Conservation (phyloP, 2,329 filamentous ascomycete genomes). For the Daldinia sp. region DNA sequence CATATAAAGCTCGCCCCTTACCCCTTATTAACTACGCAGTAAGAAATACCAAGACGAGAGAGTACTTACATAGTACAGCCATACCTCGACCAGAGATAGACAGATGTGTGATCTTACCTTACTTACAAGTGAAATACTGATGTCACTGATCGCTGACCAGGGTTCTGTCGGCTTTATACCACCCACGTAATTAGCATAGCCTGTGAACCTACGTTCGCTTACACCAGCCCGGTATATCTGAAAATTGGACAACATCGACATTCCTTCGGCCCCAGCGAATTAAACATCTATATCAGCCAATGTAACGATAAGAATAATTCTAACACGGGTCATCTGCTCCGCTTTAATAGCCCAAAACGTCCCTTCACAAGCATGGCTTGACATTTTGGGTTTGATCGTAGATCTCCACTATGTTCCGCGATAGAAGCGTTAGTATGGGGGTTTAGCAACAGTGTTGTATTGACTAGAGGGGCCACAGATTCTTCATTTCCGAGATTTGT, state of each 20-base stretch:
- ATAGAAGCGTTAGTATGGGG: background rate
- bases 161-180: constrained; percentile 15
- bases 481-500: no score
- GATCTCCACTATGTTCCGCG: background rate
- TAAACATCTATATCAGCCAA: background rate
- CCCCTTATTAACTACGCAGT: constrained; percentile 10
- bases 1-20: constrained; percentile 9
- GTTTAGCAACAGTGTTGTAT: background rate
- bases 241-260: constrained; percentile 6
- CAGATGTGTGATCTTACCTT: constrained; percentile 3
- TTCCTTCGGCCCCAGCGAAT: constrained; percentile 9
- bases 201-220: constrained; percentile 9
- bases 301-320: background rate
- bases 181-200: constrained; percentile 6
- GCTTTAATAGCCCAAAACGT: background rate
- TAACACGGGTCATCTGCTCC: constrained; percentile 16
- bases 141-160: constrained; percentile 25
- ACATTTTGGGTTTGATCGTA: background rate
- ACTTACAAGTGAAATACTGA: constrained; percentile 22
- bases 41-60: background rate
- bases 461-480: background rate
- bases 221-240: background rate
- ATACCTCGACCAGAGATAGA: constrained; percentile 3
- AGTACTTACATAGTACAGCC: background rate
- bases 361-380: background rate